These are phyloP conservation scores for Flueggea neowawraea DNA, from an alignment of 441 rosid species.

Conservation along the genomic window DNA sequence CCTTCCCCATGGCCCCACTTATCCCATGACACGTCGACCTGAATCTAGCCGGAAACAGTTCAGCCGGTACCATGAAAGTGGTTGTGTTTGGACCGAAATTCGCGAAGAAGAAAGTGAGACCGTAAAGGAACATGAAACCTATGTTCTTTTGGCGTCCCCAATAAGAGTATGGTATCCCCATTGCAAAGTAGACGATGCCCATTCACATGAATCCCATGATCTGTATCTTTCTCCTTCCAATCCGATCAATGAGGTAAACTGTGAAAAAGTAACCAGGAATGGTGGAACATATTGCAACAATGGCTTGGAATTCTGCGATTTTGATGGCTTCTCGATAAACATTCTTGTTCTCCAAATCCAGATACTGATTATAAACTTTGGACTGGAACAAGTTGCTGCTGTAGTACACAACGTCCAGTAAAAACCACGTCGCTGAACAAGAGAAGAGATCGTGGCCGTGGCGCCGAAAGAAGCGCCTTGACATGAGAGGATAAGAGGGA, in stretches of 20 bases:
- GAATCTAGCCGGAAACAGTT: slow-evolving; percentile 76
- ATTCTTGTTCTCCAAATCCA: background rate
- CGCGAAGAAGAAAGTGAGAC: slow-evolving; percentile 57
- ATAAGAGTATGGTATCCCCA: slow-evolving; percentile 44
- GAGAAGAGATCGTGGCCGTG: slow-evolving; percentile 68
- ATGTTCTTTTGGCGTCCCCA: slow-evolving; percentile 22
- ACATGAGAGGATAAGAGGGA: slow-evolving; percentile 42
- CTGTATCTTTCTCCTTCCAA: slow-evolving; percentile 65
- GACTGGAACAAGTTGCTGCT: slow-evolving; percentile 56
- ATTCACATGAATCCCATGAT: slow-evolving; percentile 53
- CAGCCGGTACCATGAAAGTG: slow-evolving; percentile 75
- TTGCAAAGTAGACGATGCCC: slow-evolving; percentile 47
- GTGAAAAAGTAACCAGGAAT: slow-evolving; percentile 74
- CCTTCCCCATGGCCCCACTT: slow-evolving; percentile 64
- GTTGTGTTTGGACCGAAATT: slow-evolving; percentile 85
- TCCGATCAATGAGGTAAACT: slow-evolving; percentile 50
- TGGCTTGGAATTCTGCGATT: slow-evolving; percentile 40
- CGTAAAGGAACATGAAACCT: slow-evolving; percentile 47
- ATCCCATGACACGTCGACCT: slow-evolving; percentile 83
- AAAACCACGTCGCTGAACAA: slow-evolving; percentile 56
- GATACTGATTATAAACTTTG: slow-evolving; percentile 27
- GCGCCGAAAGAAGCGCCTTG: slow-evolving; percentile 45
- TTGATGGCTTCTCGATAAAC: slow-evolving; percentile 36
- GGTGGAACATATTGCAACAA: slow-evolving; percentile 46
- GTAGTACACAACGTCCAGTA: slow-evolving; percentile 60